Conservation (phyloP, 345 rosid species). For the Lepidium didymum region DNA sequence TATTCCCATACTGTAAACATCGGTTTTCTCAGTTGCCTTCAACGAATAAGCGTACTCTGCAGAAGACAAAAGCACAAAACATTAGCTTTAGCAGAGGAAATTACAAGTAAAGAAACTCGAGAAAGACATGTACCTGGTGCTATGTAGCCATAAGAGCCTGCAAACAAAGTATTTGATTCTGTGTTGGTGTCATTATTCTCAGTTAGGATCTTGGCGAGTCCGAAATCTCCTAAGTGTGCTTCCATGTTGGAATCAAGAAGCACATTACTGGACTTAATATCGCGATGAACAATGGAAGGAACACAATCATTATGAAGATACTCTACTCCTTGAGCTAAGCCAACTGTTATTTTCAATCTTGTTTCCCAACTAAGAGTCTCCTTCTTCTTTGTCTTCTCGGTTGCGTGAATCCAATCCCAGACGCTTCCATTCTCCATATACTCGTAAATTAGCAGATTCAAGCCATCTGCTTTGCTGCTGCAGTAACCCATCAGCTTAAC, state of each 20-base stretch:
- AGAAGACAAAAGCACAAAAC: background rate
- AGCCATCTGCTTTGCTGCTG: constrained; percentile 53
- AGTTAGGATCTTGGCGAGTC: constrained; percentile 64
- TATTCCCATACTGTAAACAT: constrained; percentile 86
- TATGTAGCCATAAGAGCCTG: constrained; percentile 89
- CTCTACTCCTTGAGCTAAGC: constrained; percentile 81
- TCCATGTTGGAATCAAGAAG: constrained; percentile 76
- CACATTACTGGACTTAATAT: constrained; percentile 83
- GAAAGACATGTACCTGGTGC: constrained; percentile 65
- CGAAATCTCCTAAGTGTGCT: constrained; percentile 92
- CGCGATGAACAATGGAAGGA: constrained; percentile 77
- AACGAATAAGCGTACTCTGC: constrained; percentile 80
- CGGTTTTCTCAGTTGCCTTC: constrained; percentile 80
- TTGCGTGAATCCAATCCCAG: constrained; percentile 81
- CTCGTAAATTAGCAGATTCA: constrained; percentile 75
- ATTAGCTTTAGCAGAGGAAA: background rate
- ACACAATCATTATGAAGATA: constrained; percentile 89
- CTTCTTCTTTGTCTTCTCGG: constrained; percentile 36
- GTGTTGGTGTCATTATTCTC: constrained; percentile 54
- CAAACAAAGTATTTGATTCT: constrained; percentile 68
- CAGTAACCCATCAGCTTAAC: constrained; percentile 85
- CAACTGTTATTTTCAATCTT: constrained; percentile 65
- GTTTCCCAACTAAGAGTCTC: constrained; percentile 67
- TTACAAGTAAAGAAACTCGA: background rate
- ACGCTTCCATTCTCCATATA: constrained; percentile 93